Percentiles rank a stretch among this genome's conserved stretches.
Evolutionary conservation across 768 basidiomycete genomes (phyloP).

Genomic region (Trametes cingulata): DNA sequence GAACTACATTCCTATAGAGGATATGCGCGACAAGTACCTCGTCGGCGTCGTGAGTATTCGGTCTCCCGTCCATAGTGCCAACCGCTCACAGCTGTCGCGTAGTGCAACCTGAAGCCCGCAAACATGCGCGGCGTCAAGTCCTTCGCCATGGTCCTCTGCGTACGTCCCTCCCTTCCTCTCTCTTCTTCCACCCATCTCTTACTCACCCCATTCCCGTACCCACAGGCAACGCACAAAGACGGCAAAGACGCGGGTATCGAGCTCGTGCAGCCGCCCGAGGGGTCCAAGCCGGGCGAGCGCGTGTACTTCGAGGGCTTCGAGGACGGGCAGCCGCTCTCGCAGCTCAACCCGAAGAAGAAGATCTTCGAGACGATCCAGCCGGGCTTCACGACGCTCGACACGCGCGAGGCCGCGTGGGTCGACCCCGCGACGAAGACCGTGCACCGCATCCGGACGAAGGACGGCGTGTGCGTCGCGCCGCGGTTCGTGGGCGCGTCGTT

Average conservation of each 20-base stretch:
- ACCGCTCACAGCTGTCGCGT: background rate
- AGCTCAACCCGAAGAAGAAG: conserved; percentile 98
- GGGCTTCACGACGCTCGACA: conserved; percentile 90
- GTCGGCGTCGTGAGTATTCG: conserved; percentile 69
- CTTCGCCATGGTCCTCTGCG: conserved; percentile 96
- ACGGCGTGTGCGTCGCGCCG: conserved; percentile 79
- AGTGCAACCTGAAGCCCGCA: conserved; percentile 95
- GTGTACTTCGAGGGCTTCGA: conserved; percentile 97
- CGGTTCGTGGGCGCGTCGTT: conserved; percentile 89
- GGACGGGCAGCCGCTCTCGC: conserved; percentile 68
- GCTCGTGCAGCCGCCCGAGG: conserved; percentile 83
- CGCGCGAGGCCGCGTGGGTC: conserved; percentile 90
- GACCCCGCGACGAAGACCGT: conserved; percentile 76
- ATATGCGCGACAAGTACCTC: conserved; percentile 83
- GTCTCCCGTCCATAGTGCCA: background rate
- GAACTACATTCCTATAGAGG: conserved; percentile 92
- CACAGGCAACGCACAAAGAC: conserved; percentile 85
- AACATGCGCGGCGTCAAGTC: conserved; percentile 98
- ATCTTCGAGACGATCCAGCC: conserved; percentile 97
- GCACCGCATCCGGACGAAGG: conserved; percentile 84
- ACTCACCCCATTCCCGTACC: background rate
- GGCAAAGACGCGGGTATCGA: conserved; percentile 91
- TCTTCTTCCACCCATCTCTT: background rate
- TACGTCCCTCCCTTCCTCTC: conserved; percentile 37
- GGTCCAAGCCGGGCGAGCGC: conserved; percentile 86